Evolutionary conservation across 163 green algal genomes (phyloP), one percentile per base, ranked within the genome.

Genomic region (Chloromonas sp.): DNA sequence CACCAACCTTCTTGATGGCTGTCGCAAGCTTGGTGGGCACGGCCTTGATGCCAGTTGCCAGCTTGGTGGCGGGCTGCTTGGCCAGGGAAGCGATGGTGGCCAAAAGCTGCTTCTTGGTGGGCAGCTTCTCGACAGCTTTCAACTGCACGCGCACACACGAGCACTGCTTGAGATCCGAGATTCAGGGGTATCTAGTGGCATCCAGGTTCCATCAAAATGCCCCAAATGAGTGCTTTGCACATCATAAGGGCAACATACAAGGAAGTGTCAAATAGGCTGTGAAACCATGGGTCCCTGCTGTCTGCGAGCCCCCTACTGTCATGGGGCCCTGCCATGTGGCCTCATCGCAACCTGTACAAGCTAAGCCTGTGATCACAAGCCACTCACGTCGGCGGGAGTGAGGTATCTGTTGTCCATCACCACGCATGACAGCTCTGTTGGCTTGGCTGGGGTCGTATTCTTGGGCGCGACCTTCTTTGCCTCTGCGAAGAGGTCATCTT

Each of bases 101-200:
- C 58, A 96, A 93, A 14, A 98, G 92, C 92, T 98, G 90, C 85
- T 87, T 78, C 92, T 97, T 98, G 79, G 94, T 98, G 59, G 96
- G 96, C 85, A 98, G 87, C 81, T 94, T 95, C 89, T 98, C 92
- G 85, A 96, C 94, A 81, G 88, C 87, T 85, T 93, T 92, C 70
- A 98, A 87, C 84, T 93, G 90, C 71, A 36, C 13, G 13, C 71
- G 11, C 66, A 36, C 36, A 36, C 36, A 36, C 36, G 36, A 36
- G 36, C 36, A 36, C 36, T 36, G 36, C 36, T 36, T 36, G 36
- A 36, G 36, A 36, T 36, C 36, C 36, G 36, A 36, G 36, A 36
- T 36, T 36, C 36, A 36, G 36, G 36, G 36, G 36, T 36, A 36
- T 36, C 36, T 36, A 36, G 36, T 36, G 36, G 36, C 36, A 36